A percentile compares a stretch with the other conserved stretches of the same genome.
These are phyloP conservation scores for Epichloe amarillans DNA, from an alignment of 2,329 filamentous ascomycete species.

Conservation along the genomic window DNA sequence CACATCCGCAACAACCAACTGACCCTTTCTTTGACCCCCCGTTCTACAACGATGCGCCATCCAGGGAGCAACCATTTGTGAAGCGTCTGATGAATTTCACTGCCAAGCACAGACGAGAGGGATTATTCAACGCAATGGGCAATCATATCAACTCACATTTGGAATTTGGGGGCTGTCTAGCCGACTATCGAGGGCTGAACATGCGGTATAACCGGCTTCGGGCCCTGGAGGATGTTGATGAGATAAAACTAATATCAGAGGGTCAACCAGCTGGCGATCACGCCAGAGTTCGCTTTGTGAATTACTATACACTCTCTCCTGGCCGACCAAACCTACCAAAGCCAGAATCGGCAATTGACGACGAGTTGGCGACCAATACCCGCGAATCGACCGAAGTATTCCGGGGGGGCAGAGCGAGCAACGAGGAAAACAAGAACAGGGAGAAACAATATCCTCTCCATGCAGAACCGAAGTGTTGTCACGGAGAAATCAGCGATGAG, in stretches of 20 bases:
- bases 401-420: not conserved
- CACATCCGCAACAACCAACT: slow-evolving; percentile 9
- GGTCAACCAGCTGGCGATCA: slow-evolving; percentile 14
- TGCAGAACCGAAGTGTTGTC: not conserved
- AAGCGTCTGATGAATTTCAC: slow-evolving; percentile 61
- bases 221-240: slow-evolving; percentile 57
- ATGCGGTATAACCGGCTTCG: slow-evolving; percentile 56
- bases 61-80: slow-evolving; percentile 57
- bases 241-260: slow-evolving; percentile 23
- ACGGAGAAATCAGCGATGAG: not conserved
- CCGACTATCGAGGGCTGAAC: slow-evolving; percentile 60
- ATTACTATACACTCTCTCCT: slow-evolving; percentile 82
- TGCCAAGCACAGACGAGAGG: slow-evolving; percentile 62
- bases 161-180: slow-evolving; percentile 70
- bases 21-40: slow-evolving; percentile 66
- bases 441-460: too few species aligned
- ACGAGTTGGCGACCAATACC: not conserved
- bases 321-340: slow-evolving; percentile 45
- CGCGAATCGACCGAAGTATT: too few species aligned
- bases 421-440: not conserved
- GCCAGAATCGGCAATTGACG: not conserved
- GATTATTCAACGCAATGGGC: slow-evolving; percentile 55
- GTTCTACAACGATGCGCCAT: slow-evolving; percentile 60
- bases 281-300: slow-evolving; percentile 61
- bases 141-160: slow-evolving; percentile 67